These are phyloP conservation scores for Mycena filopes DNA, from an alignment of 768 basidiomycete genomes.

Conservation along the genomic window DNA sequence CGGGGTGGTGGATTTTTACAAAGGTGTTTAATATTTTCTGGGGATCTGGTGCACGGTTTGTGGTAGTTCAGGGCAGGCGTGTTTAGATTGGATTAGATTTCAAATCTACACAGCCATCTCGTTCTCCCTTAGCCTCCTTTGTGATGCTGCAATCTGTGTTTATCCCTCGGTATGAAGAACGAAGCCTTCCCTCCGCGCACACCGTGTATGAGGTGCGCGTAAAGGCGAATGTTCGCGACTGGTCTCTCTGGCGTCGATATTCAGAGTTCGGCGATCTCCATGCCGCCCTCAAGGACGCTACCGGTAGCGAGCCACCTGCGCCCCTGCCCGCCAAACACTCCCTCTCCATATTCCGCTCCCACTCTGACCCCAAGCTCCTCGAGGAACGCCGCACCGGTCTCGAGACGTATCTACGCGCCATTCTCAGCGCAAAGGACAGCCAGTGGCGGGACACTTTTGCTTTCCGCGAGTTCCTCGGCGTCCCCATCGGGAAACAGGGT, in stretches of 20 bases:
- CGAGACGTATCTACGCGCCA: conserved; percentile 87
- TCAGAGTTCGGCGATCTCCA: conserved; percentile 94
- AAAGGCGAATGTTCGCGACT: conserved; percentile 88
- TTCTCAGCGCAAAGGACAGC: conserved; percentile 83
- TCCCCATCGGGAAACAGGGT: conserved; percentile 73
- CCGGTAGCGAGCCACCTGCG: conserved; percentile 77
- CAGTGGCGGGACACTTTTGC: conserved; percentile 83
- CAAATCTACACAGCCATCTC: background rate
- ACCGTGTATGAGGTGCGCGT: conserved; percentile 86
- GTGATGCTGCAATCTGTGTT: conserved; percentile 50
- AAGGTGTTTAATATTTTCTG: conserved; percentile 42
- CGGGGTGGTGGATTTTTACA: conserved; percentile 56
- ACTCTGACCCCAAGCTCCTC: conserved; percentile 68
- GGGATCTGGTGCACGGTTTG: conserved; percentile 56
- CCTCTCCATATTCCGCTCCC: conserved; percentile 72
- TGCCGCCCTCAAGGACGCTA: conserved; percentile 73
- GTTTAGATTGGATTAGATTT: background rate
- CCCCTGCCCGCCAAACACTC: conserved; percentile 88
- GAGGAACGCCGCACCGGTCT: conserved; percentile 83
- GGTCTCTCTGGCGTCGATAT: conserved; percentile 95
- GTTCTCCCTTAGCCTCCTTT: background rate
- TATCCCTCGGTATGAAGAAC: conserved; percentile 76
- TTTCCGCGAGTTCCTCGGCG: conserved; percentile 89
- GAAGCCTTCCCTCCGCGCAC: conserved; percentile 78
- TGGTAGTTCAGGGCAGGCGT: conserved; percentile 62